Base-by-base conservation (phyloP, 257 asterid species). In the Plectranthus barbatus region DNA sequence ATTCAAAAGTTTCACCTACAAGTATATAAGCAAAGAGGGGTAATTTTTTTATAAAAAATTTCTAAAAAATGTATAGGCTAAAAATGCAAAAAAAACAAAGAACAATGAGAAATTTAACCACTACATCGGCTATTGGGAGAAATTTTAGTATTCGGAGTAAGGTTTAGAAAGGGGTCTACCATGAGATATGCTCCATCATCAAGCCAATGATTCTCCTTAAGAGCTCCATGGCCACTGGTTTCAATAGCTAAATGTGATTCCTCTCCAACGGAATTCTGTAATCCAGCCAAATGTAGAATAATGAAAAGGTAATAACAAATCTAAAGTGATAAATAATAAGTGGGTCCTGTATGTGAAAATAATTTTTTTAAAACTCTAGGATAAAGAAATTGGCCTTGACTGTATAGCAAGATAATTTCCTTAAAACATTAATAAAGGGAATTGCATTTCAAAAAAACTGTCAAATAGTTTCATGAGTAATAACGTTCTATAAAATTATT, bases 141-240 rank as follows among this genome's bases (percentile, higher is more conserved):
- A n/a, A n/a, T n/a, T n/a, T n/a, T n/a, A n/a, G n/a, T n/a, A n/a
- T n/a, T n/a, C n/a, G n/a, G 62, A 52, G 20, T 54, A 33, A 34
- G 62, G 54, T 62, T 36, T 15, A 66, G n/a, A 52, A 24, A 66
- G 59, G 52, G 49, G 48, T 40, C 66, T 84, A 92, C 99, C 99
- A 93, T 93, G 62, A 84, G 91, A 76, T 93, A 93, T 73, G 99
- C 99, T 62, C 99, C 99, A 78, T 93, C 99, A 51, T 93, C 99
- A 42, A 90, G 99, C 99, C 99, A 93, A 71, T 87, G 78, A 72
- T 93, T 93, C 77, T 90, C 99, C 95, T 87, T 93, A 21, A 93
- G 91, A 73, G 99, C 99, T 71, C 99, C 99, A 76, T 93, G 97
- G 65, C 99, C 99, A 82, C 99, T 93, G 74, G 99, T 93, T 80